These are phyloP conservation scores for Populus hybrid DNA, from an alignment of 441 rosid genomes.

Conservation along the genomic window DNA sequence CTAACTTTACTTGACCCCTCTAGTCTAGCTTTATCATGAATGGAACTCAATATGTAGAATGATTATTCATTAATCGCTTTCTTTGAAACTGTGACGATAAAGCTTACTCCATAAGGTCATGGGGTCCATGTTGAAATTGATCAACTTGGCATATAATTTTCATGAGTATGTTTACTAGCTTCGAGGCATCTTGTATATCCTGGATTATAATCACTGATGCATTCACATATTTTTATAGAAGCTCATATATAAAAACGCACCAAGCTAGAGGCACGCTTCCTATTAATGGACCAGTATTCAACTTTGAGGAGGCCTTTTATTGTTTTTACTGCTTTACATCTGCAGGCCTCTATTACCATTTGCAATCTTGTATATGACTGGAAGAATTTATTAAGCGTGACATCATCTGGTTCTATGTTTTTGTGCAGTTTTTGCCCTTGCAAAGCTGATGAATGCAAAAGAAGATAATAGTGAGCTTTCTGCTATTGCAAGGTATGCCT, in stretches of 20 bases:
- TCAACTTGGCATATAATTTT: background rate
- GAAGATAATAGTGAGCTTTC: slow-evolving; percentile 90
- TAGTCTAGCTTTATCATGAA: background rate
- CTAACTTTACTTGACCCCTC: background rate
- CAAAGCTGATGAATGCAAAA: slow-evolving; percentile 85
- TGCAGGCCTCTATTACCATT: background rate
- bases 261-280: background rate
- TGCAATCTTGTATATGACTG: background rate
- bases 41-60: background rate
- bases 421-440: slow-evolving; percentile 73
- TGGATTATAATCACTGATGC: background rate
- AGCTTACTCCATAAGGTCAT: background rate
- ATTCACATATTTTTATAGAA: background rate
- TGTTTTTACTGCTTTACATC: background rate
- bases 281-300: background rate
- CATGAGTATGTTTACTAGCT: background rate
- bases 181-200: background rate
- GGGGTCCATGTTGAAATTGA: background rate
- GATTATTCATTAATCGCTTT: background rate
- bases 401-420: slow-evolving; percentile 5
- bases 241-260: background rate
- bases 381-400: background rate
- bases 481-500: slow-evolving; percentile 79
- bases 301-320: background rate
- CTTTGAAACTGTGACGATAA: background rate